Percentiles rank a stretch among this genome's conserved stretches.
These are phyloP conservation scores for Salix viminalis DNA, from an alignment of 345 rosid genomes.

Conservation along the genomic window DNA sequence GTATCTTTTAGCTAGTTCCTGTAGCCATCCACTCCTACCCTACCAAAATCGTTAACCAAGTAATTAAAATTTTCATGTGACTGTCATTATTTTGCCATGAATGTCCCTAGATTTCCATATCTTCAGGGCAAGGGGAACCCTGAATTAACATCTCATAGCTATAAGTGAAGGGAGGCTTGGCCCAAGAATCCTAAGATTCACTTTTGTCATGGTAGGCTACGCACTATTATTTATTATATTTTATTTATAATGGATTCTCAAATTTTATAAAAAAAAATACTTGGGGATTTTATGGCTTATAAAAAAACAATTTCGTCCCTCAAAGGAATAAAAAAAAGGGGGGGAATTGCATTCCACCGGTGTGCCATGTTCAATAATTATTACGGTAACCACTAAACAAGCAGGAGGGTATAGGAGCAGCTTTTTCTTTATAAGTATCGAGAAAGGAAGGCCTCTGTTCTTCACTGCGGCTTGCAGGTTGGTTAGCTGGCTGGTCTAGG, in stretches of 20 bases:
- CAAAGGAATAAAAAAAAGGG: neutral
- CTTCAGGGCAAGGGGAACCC: neutral
- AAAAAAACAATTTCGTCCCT: neutral
- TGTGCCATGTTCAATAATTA: neutral
- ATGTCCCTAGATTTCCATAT: neutral
- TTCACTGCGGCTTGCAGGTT: slow-evolving; percentile 40
- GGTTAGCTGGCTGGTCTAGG: slow-evolving; percentile 28
- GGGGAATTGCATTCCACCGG: no score
- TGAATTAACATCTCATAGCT: neutral
- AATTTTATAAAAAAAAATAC: neutral
- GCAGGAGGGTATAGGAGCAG: slow-evolving; percentile 13
- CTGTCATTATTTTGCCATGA: slow-evolving; percentile 8
- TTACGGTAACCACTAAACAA: slow-evolving; percentile 7
- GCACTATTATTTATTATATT: no score
- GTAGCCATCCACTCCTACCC: neutral
- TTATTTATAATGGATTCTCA: neutral
- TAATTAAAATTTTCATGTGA: slow-evolving; percentile 22
- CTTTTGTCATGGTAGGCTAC: neutral
- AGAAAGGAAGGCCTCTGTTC: slow-evolving; percentile 28
- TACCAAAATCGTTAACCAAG: neutral
- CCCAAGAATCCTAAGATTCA: neutral
- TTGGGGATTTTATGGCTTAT: neutral
- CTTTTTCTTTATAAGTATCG: slow-evolving; percentile 58
- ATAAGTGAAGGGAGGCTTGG: neutral
- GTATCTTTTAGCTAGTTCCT: neutral